A percentile compares a stretch with the other conserved stretches of the same genome.
Conservation (phyloP, 2,329 filamentous ascomycete genomes). For the Cladosporium sp. region DNA sequence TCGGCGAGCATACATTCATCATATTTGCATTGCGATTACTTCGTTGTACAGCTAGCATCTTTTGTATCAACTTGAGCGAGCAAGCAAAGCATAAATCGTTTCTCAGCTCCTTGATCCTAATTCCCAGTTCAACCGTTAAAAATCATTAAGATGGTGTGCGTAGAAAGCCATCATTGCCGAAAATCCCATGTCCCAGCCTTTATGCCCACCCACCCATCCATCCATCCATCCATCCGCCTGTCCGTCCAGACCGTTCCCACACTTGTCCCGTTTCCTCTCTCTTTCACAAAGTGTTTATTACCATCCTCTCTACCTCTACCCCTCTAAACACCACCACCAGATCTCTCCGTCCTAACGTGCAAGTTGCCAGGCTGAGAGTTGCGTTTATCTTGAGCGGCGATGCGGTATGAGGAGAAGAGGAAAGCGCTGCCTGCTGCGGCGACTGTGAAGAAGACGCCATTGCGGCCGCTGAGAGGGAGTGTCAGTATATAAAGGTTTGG, state of each 20-base stretch:
- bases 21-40: background rate
- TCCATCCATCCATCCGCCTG: too few species aligned
- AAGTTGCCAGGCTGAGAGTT: slow-evolving; percentile 27
- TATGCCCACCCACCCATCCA: background rate
- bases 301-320: background rate
- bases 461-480: slow-evolving; percentile 25
- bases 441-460: slow-evolving; percentile 30
- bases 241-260: background rate
- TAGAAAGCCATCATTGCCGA: background rate
- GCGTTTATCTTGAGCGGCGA: slow-evolving; percentile 21
- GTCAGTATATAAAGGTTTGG: background rate
- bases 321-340: slow-evolving; percentile 23
- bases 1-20: background rate
- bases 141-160: background rate
- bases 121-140: too few species aligned
- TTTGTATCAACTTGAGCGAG: background rate
- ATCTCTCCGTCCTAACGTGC: slow-evolving; percentile 32
- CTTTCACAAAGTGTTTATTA: background rate
- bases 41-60: slow-evolving; percentile 2
- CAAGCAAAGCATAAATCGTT: background rate
- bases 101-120: too few species aligned
- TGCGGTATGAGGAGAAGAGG: slow-evolving; percentile 26
- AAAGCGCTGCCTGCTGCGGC: slow-evolving; percentile 29
- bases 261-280: background rate
- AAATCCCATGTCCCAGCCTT: background rate